Evolutionary conservation across 148 eudicot species (phyloP).

Genomic region (Limonium bicolor): DNA sequence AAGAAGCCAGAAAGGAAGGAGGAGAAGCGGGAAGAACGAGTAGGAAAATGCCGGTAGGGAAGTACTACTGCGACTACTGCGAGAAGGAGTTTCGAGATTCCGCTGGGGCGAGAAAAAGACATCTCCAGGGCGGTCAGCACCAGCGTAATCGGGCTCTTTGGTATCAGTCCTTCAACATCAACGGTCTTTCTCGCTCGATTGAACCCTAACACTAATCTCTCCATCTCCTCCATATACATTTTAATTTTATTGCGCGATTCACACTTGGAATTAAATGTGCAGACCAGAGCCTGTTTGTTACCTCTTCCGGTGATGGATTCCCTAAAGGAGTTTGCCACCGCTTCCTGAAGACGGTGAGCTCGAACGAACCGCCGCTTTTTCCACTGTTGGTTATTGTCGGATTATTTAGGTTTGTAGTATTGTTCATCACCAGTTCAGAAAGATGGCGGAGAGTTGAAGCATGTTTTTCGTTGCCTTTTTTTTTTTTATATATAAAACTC

Average conservation of each 20-base stretch:
- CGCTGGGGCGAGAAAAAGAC: constrained; percentile 54
- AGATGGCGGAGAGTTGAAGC: too few species aligned
- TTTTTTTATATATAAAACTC: too few species aligned
- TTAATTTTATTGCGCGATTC: too few species aligned
- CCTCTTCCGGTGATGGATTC: constrained; percentile 1
- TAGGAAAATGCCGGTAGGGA: constrained; percentile 45
- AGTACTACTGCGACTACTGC: constrained; percentile 85
- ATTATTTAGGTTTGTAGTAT: too few species aligned
- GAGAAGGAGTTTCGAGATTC: constrained; percentile 84
- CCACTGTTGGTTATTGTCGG: not conserved
- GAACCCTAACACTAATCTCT: constrained; percentile 5
- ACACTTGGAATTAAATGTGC: not conserved
- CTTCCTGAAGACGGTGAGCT: constrained; percentile 60
- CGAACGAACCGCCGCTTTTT: too few species aligned
- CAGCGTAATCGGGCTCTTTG: constrained; percentile 61
- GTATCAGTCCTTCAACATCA: constrained; percentile 44
- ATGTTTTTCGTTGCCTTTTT: too few species aligned
- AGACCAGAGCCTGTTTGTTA: constrained; percentile 14
- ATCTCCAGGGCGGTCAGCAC: constrained; percentile 58
- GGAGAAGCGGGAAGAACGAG: not conserved
- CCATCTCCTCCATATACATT: not conserved
- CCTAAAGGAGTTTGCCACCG: constrained; percentile 61
- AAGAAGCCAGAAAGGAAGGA: not conserved
- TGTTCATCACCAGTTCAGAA: too few species aligned
- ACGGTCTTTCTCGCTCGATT: constrained; percentile 10